These are phyloP conservation scores for Triticum dicoccoides DNA, from an alignment of 176 grass and related monocot species.

Conservation along the genomic window DNA sequence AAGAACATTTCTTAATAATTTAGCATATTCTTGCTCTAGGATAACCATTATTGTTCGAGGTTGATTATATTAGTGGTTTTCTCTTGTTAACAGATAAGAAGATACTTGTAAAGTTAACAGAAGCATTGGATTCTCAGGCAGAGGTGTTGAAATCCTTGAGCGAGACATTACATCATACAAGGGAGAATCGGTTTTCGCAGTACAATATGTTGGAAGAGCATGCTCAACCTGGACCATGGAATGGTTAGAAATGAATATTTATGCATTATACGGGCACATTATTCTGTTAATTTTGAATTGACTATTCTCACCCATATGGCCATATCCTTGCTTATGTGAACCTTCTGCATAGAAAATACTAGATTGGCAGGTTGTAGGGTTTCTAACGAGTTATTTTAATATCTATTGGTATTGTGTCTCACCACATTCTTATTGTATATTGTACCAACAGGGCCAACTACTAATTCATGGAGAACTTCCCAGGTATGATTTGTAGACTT, in stretches of 20 bases:
- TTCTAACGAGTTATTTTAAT: not conserved
- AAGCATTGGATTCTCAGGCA: slow-evolving; percentile 73
- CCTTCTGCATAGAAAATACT: not conserved
- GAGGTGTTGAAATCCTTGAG: slow-evolving; percentile 77
- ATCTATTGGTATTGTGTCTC: not conserved
- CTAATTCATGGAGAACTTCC: slow-evolving; percentile 58
- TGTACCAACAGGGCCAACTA: slow-evolving; percentile 47
- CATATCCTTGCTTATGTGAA: not conserved
- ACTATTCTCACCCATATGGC: not conserved
- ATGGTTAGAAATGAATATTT: slow-evolving; percentile 55
- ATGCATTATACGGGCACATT: not conserved
- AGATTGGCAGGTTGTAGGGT: not conserved
- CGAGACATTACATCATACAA: slow-evolving; percentile 55
- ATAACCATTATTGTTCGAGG: not conserved
- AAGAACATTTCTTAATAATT: slow-evolving; percentile 4
- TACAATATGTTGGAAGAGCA: slow-evolving; percentile 46
- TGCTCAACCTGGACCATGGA: slow-evolving; percentile 53
- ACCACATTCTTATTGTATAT: slow-evolving; percentile 20
- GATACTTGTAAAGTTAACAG: slow-evolving; percentile 63
- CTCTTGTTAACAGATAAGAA: slow-evolving; percentile 54
- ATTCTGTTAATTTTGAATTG: not conserved
- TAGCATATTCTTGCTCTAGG: not conserved
- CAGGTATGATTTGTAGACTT: slow-evolving; percentile 44
- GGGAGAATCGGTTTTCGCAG: slow-evolving; percentile 47
- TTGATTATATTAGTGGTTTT: slow-evolving; percentile 11